phyloP scores from a whole-genome alignment of 495 filamentous ascomycete species.

The Aspergillus hancockii region DNA sequence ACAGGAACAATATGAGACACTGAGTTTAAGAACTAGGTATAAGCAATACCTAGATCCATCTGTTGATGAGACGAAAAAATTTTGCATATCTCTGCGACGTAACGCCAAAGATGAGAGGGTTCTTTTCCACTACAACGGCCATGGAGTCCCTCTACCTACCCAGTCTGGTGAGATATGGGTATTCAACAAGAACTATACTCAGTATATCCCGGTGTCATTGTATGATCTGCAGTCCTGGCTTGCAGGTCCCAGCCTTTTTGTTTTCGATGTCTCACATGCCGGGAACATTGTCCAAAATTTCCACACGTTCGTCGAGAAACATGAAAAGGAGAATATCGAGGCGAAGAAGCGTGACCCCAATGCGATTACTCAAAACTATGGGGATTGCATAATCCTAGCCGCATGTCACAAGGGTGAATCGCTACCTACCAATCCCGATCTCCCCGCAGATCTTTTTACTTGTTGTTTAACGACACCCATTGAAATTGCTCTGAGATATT shows the following conservation, averaged over 20 bases:
- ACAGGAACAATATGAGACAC: slow-evolving; percentile 91
- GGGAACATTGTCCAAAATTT: slow-evolving; percentile 95
- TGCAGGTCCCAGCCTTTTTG: slow-evolving; percentile 90
- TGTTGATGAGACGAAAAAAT: slow-evolving; percentile 94
- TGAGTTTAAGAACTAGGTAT: slow-evolving; percentile 91
- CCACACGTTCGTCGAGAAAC: slow-evolving; percentile 89
- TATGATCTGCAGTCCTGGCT: slow-evolving; percentile 97
- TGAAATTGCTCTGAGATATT: slow-evolving; percentile 93
- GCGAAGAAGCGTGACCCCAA: slow-evolving; percentile 69
- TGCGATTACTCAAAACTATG: slow-evolving; percentile 66
- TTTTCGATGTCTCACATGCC: slow-evolving; percentile 96
- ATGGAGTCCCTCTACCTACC: slow-evolving; percentile 96
- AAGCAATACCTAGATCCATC: slow-evolving; percentile 96
- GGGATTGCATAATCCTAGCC: slow-evolving; percentile 86
- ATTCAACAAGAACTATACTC: slow-evolving; percentile 97
- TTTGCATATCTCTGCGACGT: slow-evolving; percentile 81
- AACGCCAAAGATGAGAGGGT: slow-evolving; percentile 96
- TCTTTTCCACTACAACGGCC: slow-evolving; percentile 96
- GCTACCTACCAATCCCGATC: slow-evolving; percentile 91
- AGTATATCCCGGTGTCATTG: slow-evolving; percentile 96
- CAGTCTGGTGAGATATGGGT: slow-evolving; percentile 98
- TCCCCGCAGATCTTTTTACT: slow-evolving; percentile 95
- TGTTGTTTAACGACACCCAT: slow-evolving; percentile 96
- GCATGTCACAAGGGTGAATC: slow-evolving; percentile 88
- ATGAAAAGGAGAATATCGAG: slow-evolving; percentile 81